Conservation (phyloP, 495 filamentous ascomycete genomes). For the Trichoderma parareesei region DNA sequence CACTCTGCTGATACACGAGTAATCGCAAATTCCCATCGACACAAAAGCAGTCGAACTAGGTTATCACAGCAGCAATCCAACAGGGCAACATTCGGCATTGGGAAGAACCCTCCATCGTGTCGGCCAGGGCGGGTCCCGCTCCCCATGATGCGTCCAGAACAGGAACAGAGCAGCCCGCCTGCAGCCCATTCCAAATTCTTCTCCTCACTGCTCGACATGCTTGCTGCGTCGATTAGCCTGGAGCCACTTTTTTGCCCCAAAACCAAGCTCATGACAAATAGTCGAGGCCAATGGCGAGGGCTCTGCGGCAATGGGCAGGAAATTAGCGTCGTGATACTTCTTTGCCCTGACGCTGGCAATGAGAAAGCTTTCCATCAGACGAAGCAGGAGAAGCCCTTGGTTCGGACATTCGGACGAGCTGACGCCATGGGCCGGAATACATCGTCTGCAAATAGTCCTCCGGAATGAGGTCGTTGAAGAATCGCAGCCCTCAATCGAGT, state of each 20-base stretch:
- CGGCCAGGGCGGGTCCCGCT: neutral
- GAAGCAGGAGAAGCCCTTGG: neutral
- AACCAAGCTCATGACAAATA: neutral
- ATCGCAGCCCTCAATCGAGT: neutral
- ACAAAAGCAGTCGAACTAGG: neutral
- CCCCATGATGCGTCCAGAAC: neutral
- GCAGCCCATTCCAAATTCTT: constrained; percentile 9
- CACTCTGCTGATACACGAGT: neutral
- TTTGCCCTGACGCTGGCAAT: neutral
- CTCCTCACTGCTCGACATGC: neutral
- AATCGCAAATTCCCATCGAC: neutral
- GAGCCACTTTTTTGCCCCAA: neutral
- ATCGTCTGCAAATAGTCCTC: neutral
- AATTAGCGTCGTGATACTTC: neutral
- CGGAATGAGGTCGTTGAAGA: neutral
- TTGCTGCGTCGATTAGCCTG: neutral
- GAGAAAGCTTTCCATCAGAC: neutral
- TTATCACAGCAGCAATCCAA: neutral
- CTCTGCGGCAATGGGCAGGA: neutral
- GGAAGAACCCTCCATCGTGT: neutral
- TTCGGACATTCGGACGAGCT: neutral
- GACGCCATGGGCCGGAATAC: neutral
- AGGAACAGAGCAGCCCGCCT: neutral
- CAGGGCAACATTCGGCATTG: neutral
- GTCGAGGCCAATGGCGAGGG: neutral